Evolutionary conservation across 164 flowering plant genomes (phyloP).

Genomic region (Piper longum): DNA sequence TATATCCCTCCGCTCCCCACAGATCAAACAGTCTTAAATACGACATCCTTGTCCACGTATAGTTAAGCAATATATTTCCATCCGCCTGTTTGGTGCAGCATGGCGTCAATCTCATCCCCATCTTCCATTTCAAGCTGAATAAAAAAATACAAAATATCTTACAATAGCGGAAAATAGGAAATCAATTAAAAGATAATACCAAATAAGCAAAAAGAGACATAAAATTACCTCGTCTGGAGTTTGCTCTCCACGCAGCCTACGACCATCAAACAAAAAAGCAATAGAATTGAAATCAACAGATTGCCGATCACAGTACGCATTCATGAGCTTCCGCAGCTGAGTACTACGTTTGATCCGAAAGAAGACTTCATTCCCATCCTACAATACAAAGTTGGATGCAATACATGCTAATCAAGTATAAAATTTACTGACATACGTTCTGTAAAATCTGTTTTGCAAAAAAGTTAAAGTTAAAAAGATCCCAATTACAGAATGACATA

Average conservation of each 20-base stretch:
- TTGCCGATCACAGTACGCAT: slow-evolving; percentile 30
- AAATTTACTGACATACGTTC: no score
- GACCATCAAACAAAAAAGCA: slow-evolving; percentile 28
- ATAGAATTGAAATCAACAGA: slow-evolving; percentile 23
- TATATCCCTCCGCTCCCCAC: not conserved
- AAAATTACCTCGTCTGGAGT: slow-evolving; percentile 25
- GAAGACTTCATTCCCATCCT: slow-evolving; percentile 35
- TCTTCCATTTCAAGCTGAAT: slow-evolving; percentile 24
- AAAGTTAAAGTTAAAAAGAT: no score
- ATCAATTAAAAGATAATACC: not conserved
- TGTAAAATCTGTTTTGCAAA: no score
- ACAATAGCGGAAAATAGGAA: not conserved
- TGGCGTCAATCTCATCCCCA: slow-evolving; percentile 23
- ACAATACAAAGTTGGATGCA: not conserved
- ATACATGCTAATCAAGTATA: no score
- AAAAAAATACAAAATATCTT: not conserved
- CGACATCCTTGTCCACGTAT: no score
- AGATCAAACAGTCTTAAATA: no score
- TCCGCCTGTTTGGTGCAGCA: slow-evolving; percentile 22
- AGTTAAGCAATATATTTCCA: no score
- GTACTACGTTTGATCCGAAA: slow-evolving; percentile 32
- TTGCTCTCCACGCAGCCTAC: slow-evolving; percentile 25
- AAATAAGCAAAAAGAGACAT: not conserved
- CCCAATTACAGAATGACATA: no score
- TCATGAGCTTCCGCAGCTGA: slow-evolving; percentile 30